These are phyloP conservation scores for Coccomyxa subellipsoidea DNA, from an alignment of 163 green algal species.

Conservation along the genomic window DNA sequence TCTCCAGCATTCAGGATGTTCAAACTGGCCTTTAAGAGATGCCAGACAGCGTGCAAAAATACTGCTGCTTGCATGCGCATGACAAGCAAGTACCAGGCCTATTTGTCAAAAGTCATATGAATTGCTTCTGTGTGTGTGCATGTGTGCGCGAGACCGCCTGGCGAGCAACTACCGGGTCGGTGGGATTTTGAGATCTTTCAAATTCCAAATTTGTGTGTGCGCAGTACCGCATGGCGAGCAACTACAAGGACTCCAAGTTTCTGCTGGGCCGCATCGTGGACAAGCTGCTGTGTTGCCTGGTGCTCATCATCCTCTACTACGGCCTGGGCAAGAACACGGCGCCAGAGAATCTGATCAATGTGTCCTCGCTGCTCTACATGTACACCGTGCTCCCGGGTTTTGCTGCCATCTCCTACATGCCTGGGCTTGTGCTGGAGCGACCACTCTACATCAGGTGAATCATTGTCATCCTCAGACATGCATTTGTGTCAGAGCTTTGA, in stretches of 20 bases:
- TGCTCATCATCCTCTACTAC: conserved; percentile 47
- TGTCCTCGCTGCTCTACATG: conserved; percentile 34
- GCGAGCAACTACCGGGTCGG: too few relatives aligned
- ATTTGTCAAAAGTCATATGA: too few relatives aligned
- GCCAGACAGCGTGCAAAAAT: background rate
- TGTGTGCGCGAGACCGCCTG: too few relatives aligned
- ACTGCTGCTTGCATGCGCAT: too few relatives aligned
- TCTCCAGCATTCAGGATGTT: too few relatives aligned
- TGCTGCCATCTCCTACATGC: conserved; percentile 8
- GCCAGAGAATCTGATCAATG: conserved; percentile 27
- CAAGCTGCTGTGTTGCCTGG: conserved; percentile 7
- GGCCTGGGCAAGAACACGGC: conserved; percentile 40
- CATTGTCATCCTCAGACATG: too few relatives aligned
- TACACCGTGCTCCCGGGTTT: conserved; percentile 13
- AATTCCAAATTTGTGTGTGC: too few relatives aligned
- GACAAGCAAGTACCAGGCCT: too few relatives aligned
- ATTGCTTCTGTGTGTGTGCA: too few relatives aligned
- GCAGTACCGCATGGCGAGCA: conserved; percentile 12
- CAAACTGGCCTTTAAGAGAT: too few relatives aligned
- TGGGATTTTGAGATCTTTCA: too few relatives aligned
- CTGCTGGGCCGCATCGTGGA: conserved; percentile 9
- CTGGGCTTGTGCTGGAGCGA: conserved; percentile 21
- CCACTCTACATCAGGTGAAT: conserved; percentile 36
- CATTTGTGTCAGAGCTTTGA: too few relatives aligned
- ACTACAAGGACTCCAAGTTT: conserved; percentile 7